Evolutionary conservation across 306 rosid genomes (phyloP), one percentile per base, ranked within the genome.

Genomic region (Cicer arietinum): DNA sequence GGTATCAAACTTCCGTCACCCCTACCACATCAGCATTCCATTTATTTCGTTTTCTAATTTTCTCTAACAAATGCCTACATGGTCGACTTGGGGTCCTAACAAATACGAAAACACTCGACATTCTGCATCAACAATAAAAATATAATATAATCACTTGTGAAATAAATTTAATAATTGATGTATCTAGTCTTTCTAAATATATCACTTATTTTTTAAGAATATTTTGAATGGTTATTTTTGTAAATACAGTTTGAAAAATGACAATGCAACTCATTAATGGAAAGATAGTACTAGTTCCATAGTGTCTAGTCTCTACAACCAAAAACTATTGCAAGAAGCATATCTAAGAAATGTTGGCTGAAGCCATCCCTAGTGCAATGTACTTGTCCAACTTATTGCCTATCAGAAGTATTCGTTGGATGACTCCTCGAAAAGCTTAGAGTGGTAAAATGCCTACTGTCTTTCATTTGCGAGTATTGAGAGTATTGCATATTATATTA

Each of bases 111-210:
- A 30, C 37, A 30, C 37, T 30, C 37, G 37, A 30, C 5, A 30
- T 22, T 22, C 30, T 30, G 37, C 37, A 30, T 30, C 37, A 4
- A 30, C 37, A 30, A 30, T 30, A 30, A 30, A 30, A 30, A 30
- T 3, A 30, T 30, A 2, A 16, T 42, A 22, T 47, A 14, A 7
- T n/a, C 30, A 71, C 61, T 77, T 4, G 35, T 47, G 5, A 46
- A 37, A 35, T 11, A 20, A 57, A 57, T 7, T 20, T 57, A 57
- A 57, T n/a, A 20, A 57, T 56, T 37, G 46, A 18, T 18, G 12
- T 62, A 20, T 62, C 68, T 62, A 62, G 47, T 62, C 10, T 42
- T 47, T 62, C 48, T 12, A 40, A 40, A n/a, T 63, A 41, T 17
- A 42, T 64, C 35, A 41, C 20, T 48, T 41, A 16, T 14, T 41